Conservation (phyloP, 306 rosid genomes). For the Castanea mollissima region DNA sequence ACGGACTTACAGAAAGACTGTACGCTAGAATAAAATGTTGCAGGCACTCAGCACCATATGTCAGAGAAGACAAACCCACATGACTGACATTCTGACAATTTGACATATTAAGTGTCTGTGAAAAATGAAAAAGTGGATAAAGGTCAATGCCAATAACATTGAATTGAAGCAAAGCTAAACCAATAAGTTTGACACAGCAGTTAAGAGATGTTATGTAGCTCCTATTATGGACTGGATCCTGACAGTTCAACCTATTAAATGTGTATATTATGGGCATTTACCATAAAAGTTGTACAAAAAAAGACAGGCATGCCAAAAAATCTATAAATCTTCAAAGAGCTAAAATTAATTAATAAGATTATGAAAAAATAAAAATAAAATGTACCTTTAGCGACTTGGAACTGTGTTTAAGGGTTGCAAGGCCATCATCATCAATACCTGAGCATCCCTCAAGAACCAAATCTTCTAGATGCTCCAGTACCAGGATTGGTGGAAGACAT, state of each 20-base stretch:
- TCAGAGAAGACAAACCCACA: slow-evolving; percentile 57
- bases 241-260: not conserved
- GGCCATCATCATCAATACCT: slow-evolving; percentile 49
- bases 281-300: not conserved
- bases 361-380: not conserved
- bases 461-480: slow-evolving; percentile 44
- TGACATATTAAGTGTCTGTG: slow-evolving; percentile 59
- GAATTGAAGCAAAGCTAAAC: not conserved
- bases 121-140: slow-evolving; percentile 4
- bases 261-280: not conserved
- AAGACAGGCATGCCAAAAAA: not conserved
- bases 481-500: slow-evolving; percentile 35
- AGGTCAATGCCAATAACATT: not conserved
- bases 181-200: not conserved
- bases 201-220: not conserved
- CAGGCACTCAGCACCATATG: slow-evolving; percentile 49
- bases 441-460: slow-evolving; percentile 49
- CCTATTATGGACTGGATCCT: not conserved
- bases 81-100: slow-evolving; percentile 56
- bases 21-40: slow-evolving; percentile 53
- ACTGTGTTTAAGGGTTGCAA: slow-evolving; percentile 17
- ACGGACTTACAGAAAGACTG: slow-evolving; percentile 53
- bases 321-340: not conserved
- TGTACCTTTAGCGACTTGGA: slow-evolving; percentile 40
- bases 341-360: not conserved